Evolutionary conservation across 495 filamentous ascomycete species (phyloP).

Genomic region (Cenococcum geophilum): DNA sequence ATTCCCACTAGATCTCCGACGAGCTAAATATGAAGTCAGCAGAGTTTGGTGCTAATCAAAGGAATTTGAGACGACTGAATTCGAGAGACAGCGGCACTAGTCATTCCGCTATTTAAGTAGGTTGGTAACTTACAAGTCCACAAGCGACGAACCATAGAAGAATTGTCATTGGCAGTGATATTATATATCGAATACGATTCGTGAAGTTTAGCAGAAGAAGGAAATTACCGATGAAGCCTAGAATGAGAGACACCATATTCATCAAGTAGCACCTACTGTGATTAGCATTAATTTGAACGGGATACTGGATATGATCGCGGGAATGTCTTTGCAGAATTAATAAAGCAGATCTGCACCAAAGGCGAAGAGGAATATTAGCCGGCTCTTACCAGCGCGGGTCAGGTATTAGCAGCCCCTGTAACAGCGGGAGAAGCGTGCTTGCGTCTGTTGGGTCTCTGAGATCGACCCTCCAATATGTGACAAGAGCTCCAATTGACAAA

Average conservation of each 20-base stretch:
- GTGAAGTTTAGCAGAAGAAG: constrained; percentile 78
- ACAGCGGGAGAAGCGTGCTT: constrained; percentile 34
- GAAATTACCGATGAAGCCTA: constrained; percentile 61
- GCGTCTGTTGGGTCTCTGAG: constrained; percentile 32
- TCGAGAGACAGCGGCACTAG: neutral
- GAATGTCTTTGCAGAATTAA: too few relatives aligned
- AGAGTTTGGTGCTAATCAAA: neutral
- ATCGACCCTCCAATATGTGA: constrained; percentile 56
- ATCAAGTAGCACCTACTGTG: constrained; percentile 36
- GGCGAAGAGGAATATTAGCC: too few relatives aligned
- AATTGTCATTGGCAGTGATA: constrained; percentile 63
- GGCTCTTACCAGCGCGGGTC: constrained; percentile 33
- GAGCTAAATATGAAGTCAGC: constrained; percentile 42
- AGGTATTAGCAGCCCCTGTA: constrained; percentile 38
- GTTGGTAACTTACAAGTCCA: constrained; percentile 49
- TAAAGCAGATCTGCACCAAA: too few relatives aligned
- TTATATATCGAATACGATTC: constrained; percentile 65
- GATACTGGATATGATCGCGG: too few relatives aligned
- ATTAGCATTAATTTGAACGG: neutral
- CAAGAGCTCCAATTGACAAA: constrained; percentile 65
- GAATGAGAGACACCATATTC: constrained; percentile 59
- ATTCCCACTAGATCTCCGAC: constrained; percentile 54
- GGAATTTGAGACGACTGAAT: neutral
- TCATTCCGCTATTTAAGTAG: neutral
- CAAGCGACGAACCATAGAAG: constrained; percentile 62